A percentile compares a stretch with the other conserved stretches of the same genome.
phyloP scores from a whole-genome alignment of 169 alveolate species.

The Eimeria nieschulzi region DNA sequence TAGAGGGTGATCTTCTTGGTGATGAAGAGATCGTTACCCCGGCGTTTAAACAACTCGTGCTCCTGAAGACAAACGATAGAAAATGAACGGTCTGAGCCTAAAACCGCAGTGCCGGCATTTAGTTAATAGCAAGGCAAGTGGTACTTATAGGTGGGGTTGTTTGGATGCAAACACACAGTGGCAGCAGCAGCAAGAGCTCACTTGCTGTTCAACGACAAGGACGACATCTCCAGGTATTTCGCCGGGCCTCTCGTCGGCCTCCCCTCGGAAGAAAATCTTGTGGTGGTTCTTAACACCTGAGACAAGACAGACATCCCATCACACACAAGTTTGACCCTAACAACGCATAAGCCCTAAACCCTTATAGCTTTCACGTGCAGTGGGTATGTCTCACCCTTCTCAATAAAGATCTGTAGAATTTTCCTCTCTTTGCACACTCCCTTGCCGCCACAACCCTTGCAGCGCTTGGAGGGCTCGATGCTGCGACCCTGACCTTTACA shows the following conservation, averaged over 20 bases:
- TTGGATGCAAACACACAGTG: neutral
- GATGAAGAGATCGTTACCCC: constrained; percentile 95
- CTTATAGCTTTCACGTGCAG: no score
- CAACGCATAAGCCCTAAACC: no score
- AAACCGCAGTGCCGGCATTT: no score
- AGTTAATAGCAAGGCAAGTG: no score
- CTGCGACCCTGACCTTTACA: constrained; percentile 91
- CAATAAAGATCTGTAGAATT: constrained; percentile 93
- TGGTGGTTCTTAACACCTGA: constrained; percentile 91
- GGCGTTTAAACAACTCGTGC: constrained; percentile 93
- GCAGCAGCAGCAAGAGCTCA: neutral
- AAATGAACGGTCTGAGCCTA: no score
- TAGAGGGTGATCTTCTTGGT: constrained; percentile 89
- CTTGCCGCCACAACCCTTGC: constrained; percentile 89
- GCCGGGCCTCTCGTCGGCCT: constrained; percentile 97
- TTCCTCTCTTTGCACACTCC: constrained; percentile 91
- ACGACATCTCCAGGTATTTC: constrained; percentile 95
- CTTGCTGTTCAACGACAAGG: constrained; percentile 88
- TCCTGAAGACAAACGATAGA: constrained; percentile 74
- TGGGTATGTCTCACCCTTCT: constrained; percentile 89
- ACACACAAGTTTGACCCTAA: no score
- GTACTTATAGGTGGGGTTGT: no score
- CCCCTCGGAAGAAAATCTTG: constrained; percentile 93
- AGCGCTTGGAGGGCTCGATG: constrained; percentile 89
- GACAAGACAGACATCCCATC: no score